Conservation (phyloP, 1,284 basidiomycete species). For the Gomphus bonarii region DNA sequence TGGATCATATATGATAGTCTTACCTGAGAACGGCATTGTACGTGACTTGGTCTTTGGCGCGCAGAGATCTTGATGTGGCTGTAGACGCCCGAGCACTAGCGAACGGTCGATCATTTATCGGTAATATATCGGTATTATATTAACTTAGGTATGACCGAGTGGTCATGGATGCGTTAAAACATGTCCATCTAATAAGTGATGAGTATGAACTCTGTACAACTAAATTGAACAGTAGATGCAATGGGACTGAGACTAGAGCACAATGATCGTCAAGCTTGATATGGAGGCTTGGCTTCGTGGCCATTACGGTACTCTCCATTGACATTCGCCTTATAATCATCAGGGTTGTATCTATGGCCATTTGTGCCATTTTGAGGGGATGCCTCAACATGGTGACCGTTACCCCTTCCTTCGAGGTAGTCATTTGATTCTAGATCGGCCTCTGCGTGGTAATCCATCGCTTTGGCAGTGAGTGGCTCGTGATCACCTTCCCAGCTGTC, state of each 20-base stretch:
- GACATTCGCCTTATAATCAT: neutral
- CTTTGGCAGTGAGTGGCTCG: neutral
- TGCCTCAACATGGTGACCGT: neutral
- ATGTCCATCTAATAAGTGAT: too few relatives aligned
- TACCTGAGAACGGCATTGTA: slow-evolving; percentile 11
- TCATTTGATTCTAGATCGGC: neutral
- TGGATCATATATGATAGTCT: neutral
- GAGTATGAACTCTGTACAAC: too few relatives aligned
- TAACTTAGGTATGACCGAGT: too few relatives aligned
- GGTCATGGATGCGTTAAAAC: too few relatives aligned
- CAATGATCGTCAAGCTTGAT: neutral
- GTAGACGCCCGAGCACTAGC: too few relatives aligned
- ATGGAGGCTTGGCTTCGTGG: neutral
- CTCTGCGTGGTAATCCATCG: neutral
- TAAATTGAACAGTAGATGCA: too few relatives aligned
- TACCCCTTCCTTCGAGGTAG: neutral
- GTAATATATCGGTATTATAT: too few relatives aligned
- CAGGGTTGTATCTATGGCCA: neutral
- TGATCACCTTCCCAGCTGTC: neutral
- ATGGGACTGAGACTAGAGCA: neutral
- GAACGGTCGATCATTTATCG: too few relatives aligned
- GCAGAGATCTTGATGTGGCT: too few relatives aligned
- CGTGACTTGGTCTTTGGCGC: too few relatives aligned
- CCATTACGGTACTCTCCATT: neutral
- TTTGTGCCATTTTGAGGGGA: neutral